Conservation (phyloP, 768 basidiomycete species). For the Phaeotremella skinneri region DNA sequence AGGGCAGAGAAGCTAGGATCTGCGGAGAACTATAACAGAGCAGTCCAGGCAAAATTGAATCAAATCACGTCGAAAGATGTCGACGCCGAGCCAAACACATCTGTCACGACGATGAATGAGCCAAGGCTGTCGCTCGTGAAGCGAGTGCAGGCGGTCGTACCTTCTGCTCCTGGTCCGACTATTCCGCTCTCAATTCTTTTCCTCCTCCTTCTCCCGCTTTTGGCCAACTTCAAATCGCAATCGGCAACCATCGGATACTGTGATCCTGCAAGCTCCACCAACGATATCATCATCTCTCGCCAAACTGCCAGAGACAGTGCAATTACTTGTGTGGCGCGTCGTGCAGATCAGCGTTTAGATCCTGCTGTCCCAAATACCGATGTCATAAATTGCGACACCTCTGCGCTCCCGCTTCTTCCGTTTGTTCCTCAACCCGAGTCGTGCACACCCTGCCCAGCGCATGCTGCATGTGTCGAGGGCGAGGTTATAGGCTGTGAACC, state of each 20-base stretch:
- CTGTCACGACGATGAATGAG: neutral
- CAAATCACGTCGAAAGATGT: conserved; percentile 22
- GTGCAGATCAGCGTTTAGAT: conserved; percentile 22
- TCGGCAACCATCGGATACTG: conserved; percentile 51
- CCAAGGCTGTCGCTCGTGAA: conserved; percentile 21
- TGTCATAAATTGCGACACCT: conserved; percentile 39
- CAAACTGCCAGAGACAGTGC: conserved; percentile 30
- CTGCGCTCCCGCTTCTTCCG: conserved; percentile 43
- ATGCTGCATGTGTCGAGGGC: conserved; percentile 50
- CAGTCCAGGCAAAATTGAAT: conserved; percentile 30
- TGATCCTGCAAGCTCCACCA: conserved; percentile 45
- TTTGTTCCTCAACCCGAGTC: conserved; percentile 40
- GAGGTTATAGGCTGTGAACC: conserved; percentile 46
- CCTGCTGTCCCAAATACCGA: conserved; percentile 16
- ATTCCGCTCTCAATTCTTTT: conserved; percentile 38
- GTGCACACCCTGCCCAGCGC: conserved; percentile 53
- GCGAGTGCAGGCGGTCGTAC: conserved; percentile 14
- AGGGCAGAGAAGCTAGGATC: conserved; percentile 18
- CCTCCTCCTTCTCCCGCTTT: conserved; percentile 28
- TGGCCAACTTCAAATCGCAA: conserved; percentile 37
- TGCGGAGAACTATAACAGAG: conserved; percentile 34
- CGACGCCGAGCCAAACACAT: conserved; percentile 8
- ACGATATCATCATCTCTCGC: conserved; percentile 37
- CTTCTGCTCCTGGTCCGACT: conserved; percentile 15
- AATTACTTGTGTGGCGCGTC: conserved; percentile 30